A percentile compares a stretch with the other conserved stretches of the same genome.
phyloP scores from a whole-genome alignment of 345 rosid species.

The Syzygium aromaticum region DNA sequence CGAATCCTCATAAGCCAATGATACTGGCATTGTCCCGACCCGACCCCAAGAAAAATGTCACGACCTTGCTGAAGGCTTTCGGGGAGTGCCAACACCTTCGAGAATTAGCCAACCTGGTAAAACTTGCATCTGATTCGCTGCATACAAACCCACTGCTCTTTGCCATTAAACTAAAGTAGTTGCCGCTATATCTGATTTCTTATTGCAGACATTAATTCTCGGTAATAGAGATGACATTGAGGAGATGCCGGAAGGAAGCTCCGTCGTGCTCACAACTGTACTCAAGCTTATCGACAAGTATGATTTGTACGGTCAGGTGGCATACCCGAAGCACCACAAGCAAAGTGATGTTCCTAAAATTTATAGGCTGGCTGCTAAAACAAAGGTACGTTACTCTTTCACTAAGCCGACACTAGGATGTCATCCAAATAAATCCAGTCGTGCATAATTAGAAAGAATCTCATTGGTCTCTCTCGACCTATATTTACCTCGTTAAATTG shows the following conservation, averaged over 20 bases:
- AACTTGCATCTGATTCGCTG: background rate
- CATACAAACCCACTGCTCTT: background rate
- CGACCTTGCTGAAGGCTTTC: slow-evolving; percentile 84
- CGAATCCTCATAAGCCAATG: slow-evolving; percentile 86
- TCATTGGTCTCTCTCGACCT: background rate
- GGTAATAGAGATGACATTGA: slow-evolving; percentile 64
- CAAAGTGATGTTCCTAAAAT: slow-evolving; percentile 66
- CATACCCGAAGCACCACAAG: slow-evolving; percentile 70
- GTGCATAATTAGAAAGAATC: background rate
- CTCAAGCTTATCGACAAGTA: slow-evolving; percentile 63
- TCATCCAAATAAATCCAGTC: background rate
- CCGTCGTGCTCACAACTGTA: slow-evolving; percentile 43
- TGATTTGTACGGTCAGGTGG: slow-evolving; percentile 62
- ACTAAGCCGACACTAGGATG: background rate
- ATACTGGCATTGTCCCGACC: slow-evolving; percentile 91
- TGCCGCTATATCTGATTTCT: background rate
- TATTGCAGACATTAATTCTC: slow-evolving; percentile 48
- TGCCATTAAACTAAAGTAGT: background rate
- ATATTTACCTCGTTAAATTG: background rate
- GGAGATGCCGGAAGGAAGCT: slow-evolving; percentile 51
- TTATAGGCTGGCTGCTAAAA: slow-evolving; percentile 62
- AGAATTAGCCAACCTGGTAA: slow-evolving; percentile 87
- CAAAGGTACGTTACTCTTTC: slow-evolving; percentile 32
- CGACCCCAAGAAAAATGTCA: slow-evolving; percentile 85
- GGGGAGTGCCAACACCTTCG: slow-evolving; percentile 80